phyloP scores from a whole-genome alignment of 352 stramenopile species.

The Pythium aristosporum region DNA sequence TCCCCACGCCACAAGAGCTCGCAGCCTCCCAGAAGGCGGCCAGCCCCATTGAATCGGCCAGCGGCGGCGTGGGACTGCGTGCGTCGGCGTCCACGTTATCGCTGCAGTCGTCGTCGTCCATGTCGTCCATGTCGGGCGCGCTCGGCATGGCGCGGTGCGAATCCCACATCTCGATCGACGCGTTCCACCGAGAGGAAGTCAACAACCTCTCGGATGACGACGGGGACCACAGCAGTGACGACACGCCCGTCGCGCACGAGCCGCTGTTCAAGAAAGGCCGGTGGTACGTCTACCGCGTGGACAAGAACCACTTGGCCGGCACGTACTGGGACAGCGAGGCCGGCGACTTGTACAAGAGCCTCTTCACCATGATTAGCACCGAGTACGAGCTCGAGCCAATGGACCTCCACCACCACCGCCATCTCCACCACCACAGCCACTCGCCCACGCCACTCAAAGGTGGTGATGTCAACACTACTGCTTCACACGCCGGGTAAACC shows the following conservation, averaged over 20 bases:
- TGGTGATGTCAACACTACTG: too few species aligned
- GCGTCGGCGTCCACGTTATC: slow-evolving; percentile 33
- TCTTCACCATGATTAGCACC: slow-evolving; percentile 64
- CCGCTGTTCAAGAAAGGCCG: slow-evolving; percentile 51
- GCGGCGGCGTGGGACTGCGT: background rate
- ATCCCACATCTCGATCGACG: slow-evolving; percentile 78
- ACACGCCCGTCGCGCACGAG: background rate
- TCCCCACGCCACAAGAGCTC: slow-evolving; percentile 47
- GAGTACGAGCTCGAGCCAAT: slow-evolving; percentile 50
- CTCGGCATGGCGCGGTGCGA: slow-evolving; percentile 38
- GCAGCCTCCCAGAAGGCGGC: slow-evolving; percentile 12
- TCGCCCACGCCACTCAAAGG: background rate
- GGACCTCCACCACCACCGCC: background rate
- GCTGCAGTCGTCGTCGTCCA: slow-evolving; percentile 38
- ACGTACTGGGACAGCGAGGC: slow-evolving; percentile 71
- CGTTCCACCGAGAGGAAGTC: slow-evolving; percentile 41
- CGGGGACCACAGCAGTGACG: background rate
- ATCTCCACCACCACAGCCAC: background rate
- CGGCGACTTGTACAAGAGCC: slow-evolving; percentile 57
- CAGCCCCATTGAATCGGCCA: slow-evolving; percentile 22
- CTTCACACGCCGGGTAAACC: background rate
- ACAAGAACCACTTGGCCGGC: slow-evolving; percentile 71
- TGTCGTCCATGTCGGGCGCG: slow-evolving; percentile 28
- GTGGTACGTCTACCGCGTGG: slow-evolving; percentile 81
- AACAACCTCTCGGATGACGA: slow-evolving; percentile 29